phyloP scores from a whole-genome alignment of 768 basidiomycete species.

The Leccinellum rugosiceps region DNA sequence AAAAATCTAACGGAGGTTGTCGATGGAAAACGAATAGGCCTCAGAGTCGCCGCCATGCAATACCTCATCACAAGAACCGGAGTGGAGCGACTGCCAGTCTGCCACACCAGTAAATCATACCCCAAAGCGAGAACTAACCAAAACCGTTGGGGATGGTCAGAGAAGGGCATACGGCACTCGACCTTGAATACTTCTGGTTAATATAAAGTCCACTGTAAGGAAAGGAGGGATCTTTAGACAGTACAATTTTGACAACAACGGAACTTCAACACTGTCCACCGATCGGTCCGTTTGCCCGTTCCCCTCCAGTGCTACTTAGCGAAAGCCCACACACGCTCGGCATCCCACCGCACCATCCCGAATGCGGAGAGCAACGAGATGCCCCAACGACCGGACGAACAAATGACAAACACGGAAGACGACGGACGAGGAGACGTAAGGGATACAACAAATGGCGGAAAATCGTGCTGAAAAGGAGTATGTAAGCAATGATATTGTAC shows the following conservation, averaged over 20 bases:
- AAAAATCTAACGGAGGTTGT: not conserved
- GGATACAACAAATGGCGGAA: constrained; percentile 8
- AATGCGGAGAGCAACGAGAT: constrained; percentile 4
- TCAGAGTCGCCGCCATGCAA: no score
- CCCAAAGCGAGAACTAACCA: not conserved
- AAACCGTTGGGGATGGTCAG: not conserved
- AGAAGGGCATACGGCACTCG: not conserved
- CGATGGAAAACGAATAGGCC: no score
- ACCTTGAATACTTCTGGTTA: constrained; percentile 10
- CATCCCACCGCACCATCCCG: not conserved
- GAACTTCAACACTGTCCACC: constrained; percentile 10
- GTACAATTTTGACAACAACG: constrained; percentile 18
- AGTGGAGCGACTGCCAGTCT: no score
- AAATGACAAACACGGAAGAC: not conserved
- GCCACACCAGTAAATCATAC: not conserved
- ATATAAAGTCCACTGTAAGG: constrained; percentile 17
- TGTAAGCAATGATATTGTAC: constrained; percentile 31
- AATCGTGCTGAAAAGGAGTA: constrained; percentile 16
- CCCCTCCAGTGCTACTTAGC: not conserved
- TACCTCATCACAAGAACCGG: no score
- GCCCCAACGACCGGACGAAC: not conserved
- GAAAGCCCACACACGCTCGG: not conserved
- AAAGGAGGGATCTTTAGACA: constrained; percentile 1
- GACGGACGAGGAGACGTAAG: constrained; percentile 7
- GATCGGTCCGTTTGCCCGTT: not conserved